These are phyloP conservation scores for Aquilaria malaccensis DNA, from an alignment of 345 rosid genomes.

Conservation along the genomic window DNA sequence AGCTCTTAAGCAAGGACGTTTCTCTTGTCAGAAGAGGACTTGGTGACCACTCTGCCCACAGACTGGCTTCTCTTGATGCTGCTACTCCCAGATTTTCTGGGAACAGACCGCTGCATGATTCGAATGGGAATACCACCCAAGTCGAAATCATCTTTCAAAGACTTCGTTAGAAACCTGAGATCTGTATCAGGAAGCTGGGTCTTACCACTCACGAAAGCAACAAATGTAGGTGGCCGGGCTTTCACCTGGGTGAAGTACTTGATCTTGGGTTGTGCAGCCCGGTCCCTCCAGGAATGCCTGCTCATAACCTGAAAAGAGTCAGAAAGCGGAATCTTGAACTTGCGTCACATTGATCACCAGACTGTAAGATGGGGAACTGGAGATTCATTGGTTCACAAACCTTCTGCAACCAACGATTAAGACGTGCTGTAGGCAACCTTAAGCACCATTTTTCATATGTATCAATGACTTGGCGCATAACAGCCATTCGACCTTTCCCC, in stretches of 20 bases:
- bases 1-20: conserved; percentile 14
- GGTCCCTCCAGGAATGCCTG: conserved; percentile 95
- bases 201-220: conserved; percentile 74
- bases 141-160: conserved; percentile 89
- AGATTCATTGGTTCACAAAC: conserved; percentile 23
- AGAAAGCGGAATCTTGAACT: not conserved
- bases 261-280: conserved; percentile 78
- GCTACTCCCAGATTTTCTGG: conserved; percentile 20
- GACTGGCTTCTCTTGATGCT: conserved; percentile 23
- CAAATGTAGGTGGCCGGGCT: conserved; percentile 97
- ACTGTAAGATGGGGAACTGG: not conserved
- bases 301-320: conserved; percentile 61
- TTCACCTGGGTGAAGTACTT: conserved; percentile 97
- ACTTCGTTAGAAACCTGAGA: conserved; percentile 67
- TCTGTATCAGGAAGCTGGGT: conserved; percentile 59
- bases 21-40: conserved; percentile 58
- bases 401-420: conserved; percentile 92
- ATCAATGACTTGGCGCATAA: conserved; percentile 64
- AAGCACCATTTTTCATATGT: conserved; percentile 85
- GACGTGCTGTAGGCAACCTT: conserved; percentile 80
- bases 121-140: conserved; percentile 92
- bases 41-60: conserved; percentile 20
- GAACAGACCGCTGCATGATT: conserved; percentile 61
- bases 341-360: not conserved
- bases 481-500: conserved; percentile 69